phyloP scores from a whole-genome alignment of 2,329 filamentous ascomycete genomes.

The Alternaria novae-zelandiae region DNA sequence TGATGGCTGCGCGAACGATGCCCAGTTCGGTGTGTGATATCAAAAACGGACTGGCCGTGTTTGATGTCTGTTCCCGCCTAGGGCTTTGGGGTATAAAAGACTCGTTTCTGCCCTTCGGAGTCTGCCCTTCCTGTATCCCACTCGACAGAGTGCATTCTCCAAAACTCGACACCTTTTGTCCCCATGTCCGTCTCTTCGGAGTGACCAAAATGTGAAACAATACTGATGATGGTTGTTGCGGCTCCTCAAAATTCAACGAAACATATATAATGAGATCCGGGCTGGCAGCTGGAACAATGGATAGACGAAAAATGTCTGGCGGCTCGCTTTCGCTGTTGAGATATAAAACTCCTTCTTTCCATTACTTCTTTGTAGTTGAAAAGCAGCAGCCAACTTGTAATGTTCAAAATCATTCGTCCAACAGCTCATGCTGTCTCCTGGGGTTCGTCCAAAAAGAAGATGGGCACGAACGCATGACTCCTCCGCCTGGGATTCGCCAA shows the following conservation, averaged over 20 bases:
- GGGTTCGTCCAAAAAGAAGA: not conserved
- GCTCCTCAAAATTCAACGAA: too few relatives aligned
- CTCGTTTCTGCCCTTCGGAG: accelerated
- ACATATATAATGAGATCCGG: not conserved
- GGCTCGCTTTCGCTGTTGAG: not conserved
- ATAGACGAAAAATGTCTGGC: too few relatives aligned
- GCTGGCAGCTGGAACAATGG: not conserved
- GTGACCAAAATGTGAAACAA: not conserved
- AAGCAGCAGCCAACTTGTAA: too few relatives aligned
- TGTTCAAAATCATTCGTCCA: not conserved
- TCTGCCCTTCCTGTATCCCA: not conserved
- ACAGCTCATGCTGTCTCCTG: not conserved
- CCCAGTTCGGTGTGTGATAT: not conserved
- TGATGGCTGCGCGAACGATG: not conserved
- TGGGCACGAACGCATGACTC: accelerated
- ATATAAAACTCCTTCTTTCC: not conserved
- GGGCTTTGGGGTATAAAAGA: not conserved
- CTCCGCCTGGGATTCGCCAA: not conserved
- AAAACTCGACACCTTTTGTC: not conserved
- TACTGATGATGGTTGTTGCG: too few relatives aligned
- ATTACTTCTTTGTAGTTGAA: too few relatives aligned
- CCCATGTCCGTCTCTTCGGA: not conserved
- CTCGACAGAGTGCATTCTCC: not conserved
- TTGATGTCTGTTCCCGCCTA: not conserved
- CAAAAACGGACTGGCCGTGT: not conserved